Base-by-base conservation (phyloP, 768 basidiomycete genomes). In the Cubamyces sp. region DNA sequence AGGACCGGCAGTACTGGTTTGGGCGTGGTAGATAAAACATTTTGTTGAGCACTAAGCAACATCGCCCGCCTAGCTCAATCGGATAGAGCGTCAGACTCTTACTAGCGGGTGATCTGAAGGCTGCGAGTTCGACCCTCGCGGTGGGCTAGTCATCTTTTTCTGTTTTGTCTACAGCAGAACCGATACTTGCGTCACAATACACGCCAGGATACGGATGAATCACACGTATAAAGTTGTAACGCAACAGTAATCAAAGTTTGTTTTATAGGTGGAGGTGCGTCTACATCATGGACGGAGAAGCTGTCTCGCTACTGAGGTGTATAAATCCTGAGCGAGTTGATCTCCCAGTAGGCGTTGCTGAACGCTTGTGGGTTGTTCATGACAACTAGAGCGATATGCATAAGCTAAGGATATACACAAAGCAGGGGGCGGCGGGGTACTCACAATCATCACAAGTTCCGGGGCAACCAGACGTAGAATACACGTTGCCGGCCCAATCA, bases 51-150 rank as follows among this genome's bases (percentile, higher is more conserved):
- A 40, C 16, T 7, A 40, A 16, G 39, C 2, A 1, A 16, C 9
- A 43, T 23, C 42, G 57, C 56, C 50, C 56, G 64, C 55, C 55
- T 61, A 55, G 60, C 60, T 56, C 60, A 63, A 63, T 63, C 56
- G 62, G 62, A 63, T 58, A 63, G 81, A 82, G 83, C 83, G 82
- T 84, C 82, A 83, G 83, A 82, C 81, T 84, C 80, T 84, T 82
- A 84, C 34, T 37, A 46, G 48, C 55, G 52, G 55, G 48, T 57
- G 51, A 83, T 82, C 82, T 83, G 81, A 83, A 82, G 82, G 81
- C 81, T 82, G 81, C 82, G 81, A 81, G 81, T 82, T 82, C 82
- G 81, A 82, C 82, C 81, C 81, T 81, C 81, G 81, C 81, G 82
- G 81, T 83, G 81, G 81, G 81, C 82, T 82, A 83, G 42, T 49